Percentiles rank a stretch among this genome's conserved stretches.
phyloP scores from a whole-genome alignment of 2,329 filamentous ascomycete species.

The Colletotrichum phormii region DNA sequence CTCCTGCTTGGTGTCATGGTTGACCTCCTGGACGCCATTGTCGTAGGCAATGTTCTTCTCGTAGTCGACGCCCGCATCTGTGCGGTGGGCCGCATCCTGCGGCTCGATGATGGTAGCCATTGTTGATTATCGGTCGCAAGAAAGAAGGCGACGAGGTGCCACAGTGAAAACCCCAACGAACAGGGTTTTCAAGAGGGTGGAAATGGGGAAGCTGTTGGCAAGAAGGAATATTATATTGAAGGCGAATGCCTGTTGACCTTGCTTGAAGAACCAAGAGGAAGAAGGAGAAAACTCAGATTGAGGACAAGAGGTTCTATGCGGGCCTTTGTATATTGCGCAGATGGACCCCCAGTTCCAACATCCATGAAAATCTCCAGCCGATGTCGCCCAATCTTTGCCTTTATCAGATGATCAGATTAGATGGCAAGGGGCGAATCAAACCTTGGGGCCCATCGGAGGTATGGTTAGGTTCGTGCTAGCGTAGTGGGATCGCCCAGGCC shows the following conservation, averaged over 20 bases:
- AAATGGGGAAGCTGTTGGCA: background rate
- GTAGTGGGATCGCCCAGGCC: conserved; percentile 28
- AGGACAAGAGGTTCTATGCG: conserved; percentile 3
- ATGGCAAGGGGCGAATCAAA: conserved; percentile 28
- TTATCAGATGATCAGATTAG: conserved; percentile 38
- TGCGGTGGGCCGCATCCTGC: conserved; percentile 4
- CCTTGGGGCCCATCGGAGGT: conserved; percentile 2
- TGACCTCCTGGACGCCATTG: conserved; percentile 28
- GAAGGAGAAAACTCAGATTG: background rate
- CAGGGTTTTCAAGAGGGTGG: background rate
- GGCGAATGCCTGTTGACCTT: conserved; percentile 30
- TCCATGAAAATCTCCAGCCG: conserved; percentile 7
- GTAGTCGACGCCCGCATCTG: conserved; percentile 13
- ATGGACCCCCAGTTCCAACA: background rate
- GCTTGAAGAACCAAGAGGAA: conserved; percentile 22
- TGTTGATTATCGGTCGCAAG: conserved; percentile 3
- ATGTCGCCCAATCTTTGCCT: conserved; percentile 30
- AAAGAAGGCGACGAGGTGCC: conserved; percentile 8
- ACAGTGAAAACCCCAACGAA: conserved; percentile 10
- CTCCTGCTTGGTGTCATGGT: conserved; percentile 5
- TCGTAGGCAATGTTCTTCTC: conserved; percentile 27
- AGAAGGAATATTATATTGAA: conserved; percentile 22
- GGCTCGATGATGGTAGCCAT: conserved; percentile 25
- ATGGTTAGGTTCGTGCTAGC: conserved; percentile 35
- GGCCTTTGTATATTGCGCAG: conserved; percentile 23